These are phyloP conservation scores for Rhexocercosporidium sp. DNA, from an alignment of 2,329 filamentous ascomycete genomes.

Conservation along the genomic window DNA sequence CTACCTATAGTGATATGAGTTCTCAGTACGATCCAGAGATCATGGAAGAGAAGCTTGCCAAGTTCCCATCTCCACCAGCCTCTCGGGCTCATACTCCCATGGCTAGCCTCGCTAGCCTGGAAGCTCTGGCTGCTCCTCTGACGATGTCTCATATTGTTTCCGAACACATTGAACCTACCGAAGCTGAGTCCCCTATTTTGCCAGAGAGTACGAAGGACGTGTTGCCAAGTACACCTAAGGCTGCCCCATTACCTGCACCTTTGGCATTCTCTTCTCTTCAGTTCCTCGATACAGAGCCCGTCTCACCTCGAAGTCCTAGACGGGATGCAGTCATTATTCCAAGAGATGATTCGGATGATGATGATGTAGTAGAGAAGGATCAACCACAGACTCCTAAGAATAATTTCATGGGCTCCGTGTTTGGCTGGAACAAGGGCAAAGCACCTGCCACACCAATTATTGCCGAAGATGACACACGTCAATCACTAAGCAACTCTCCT, in stretches of 20 bases:
- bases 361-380: constrained; percentile 38
- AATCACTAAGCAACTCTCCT: constrained; percentile 58
- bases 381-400: constrained; percentile 49
- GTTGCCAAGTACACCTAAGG: constrained; percentile 14
- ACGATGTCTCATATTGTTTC: constrained; percentile 44
- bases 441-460: constrained; percentile 53
- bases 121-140: constrained; percentile 28
- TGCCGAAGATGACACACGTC: constrained; percentile 68
- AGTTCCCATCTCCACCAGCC: constrained; percentile 59
- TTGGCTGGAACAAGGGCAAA: constrained; percentile 52
- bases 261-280: constrained; percentile 40
- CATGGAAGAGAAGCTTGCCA: constrained; percentile 57
- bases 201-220: constrained; percentile 7
- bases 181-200: constrained; percentile 18
- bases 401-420: constrained; percentile 49
- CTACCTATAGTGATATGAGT: constrained; percentile 58
- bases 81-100: constrained; percentile 42
- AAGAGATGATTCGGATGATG: constrained; percentile 47
- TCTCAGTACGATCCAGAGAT: constrained; percentile 55
- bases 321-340: constrained; percentile 63
- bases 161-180: constrained; percentile 45
- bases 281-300: constrained; percentile 39
- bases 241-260: constrained; percentile 41
- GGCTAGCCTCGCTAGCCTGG: constrained; percentile 27
- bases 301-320: constrained; percentile 54